Evolutionary conservation across 192 early-diverging fungal genomes (phyloP).

Genomic region (Geranomyces variabilis): DNA sequence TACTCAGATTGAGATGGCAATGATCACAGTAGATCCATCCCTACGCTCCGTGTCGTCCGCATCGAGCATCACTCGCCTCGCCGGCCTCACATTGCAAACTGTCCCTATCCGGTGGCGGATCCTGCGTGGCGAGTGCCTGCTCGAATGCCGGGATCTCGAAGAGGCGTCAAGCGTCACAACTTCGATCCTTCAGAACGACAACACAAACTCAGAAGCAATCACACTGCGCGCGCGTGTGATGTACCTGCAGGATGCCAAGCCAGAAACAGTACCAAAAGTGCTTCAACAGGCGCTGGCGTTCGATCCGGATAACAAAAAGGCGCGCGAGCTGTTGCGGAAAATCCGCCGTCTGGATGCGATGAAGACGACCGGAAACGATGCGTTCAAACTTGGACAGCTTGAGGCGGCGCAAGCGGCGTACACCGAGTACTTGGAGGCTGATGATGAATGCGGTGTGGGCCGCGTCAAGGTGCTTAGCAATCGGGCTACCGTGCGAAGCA

Average conservation of each 20-base stretch:
- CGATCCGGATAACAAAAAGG: constrained; percentile 78
- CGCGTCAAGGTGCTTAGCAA: constrained; percentile 76
- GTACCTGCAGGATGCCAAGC: constrained; percentile 65
- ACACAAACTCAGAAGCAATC: constrained; percentile 72
- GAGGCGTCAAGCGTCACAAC: constrained; percentile 65
- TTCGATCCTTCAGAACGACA: constrained; percentile 64
- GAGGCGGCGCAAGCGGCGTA: constrained; percentile 72
- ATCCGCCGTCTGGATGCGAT: constrained; percentile 64
- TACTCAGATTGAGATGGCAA: constrained; percentile 44
- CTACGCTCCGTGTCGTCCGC: constrained; percentile 15
- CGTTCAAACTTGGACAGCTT: constrained; percentile 62
- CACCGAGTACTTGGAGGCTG: constrained; percentile 65
- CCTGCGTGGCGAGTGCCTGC: constrained; percentile 65
- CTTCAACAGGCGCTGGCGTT: constrained; percentile 65
- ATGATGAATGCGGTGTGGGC: constrained; percentile 63
- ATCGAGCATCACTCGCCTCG: constrained; percentile 4
- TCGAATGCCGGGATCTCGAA: constrained; percentile 62
- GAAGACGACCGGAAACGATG: constrained; percentile 76
- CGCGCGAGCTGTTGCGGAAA: constrained; percentile 66
- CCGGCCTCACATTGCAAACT: constrained; percentile 38
- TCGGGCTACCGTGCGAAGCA: constrained; percentile 71
- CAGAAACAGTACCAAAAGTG: constrained; percentile 38
- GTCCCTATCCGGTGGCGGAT: constrained; percentile 61
- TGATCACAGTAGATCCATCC: constrained; percentile 46
- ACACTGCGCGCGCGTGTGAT: constrained; percentile 67